These are phyloP conservation scores for Aspergillus sp. DNA, from an alignment of 2,329 filamentous ascomycete genomes.

Conservation along the genomic window DNA sequence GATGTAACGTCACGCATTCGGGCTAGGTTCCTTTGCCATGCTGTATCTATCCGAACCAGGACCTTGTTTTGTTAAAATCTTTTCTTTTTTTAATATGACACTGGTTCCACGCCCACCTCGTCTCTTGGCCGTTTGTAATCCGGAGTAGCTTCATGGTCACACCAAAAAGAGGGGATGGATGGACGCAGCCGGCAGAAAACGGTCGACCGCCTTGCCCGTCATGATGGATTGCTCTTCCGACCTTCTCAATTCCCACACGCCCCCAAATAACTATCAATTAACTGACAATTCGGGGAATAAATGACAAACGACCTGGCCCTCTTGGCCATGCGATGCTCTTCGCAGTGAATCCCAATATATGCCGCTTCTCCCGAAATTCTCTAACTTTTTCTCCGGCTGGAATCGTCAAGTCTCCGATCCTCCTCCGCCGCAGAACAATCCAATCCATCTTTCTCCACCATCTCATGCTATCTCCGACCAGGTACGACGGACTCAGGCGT, in stretches of 20 bases:
- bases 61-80: too few species aligned
- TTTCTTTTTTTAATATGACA: too few species aligned
- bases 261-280: too few species aligned
- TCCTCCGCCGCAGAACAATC: background rate
- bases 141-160: background rate
- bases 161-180: conserved; percentile 4
- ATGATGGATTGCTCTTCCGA: background rate
- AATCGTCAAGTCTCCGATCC: conserved; percentile 1
- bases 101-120: too few species aligned
- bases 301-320: conserved; percentile 2
- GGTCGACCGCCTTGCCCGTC: conserved; percentile 12
- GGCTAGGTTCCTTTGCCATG: too few species aligned
- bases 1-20: too few species aligned
- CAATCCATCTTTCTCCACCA: conserved; percentile 7
- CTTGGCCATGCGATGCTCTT: conserved; percentile 10
- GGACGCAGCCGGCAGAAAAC: conserved; percentile 1
- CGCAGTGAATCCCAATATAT: conserved; percentile 11
- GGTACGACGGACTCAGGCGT: conserved; percentile 15
- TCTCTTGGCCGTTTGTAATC: background rate
- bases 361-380: conserved; percentile 13
- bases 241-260: background rate
- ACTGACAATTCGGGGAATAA: background rate
- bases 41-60: too few species aligned
- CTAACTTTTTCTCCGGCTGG: conserved; percentile 8
- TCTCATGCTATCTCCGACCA: conserved; percentile 20